phyloP scores from a whole-genome alignment of 1,284 basidiomycete genomes.

The Mrakiaceae sp. region DNA sequence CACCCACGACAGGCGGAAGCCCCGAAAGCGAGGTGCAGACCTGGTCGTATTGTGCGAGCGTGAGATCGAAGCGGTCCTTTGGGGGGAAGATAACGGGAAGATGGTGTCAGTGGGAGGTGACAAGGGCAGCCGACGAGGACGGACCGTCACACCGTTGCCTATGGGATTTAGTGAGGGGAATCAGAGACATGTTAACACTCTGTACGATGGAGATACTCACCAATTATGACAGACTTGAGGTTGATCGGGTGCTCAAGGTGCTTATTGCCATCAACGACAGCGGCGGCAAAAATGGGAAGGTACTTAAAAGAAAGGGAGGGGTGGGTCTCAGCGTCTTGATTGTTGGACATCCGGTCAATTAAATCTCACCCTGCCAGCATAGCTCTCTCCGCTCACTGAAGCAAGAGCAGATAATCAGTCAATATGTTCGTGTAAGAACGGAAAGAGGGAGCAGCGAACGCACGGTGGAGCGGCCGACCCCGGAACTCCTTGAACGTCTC shows the following conservation, averaged over 20 bases:
- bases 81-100: background rate
- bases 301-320: conserved; percentile 33
- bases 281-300: conserved; percentile 67
- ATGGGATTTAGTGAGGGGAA: background rate
- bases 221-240: conserved; percentile 68
- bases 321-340: background rate
- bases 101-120: background rate
- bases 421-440: too few species aligned
- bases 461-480: conserved; percentile 47
- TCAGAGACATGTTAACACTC: background rate
- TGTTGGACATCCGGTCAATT: background rate
- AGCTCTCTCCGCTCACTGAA: background rate
- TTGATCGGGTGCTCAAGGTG: conserved; percentile 57
- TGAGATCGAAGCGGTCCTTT: background rate
- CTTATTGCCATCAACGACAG: conserved; percentile 68
- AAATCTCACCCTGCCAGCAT: conserved; percentile 1
- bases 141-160: background rate
- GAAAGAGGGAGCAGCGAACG: too few species aligned
- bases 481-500: conserved; percentile 56
- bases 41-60: background rate
- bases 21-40: conserved; percentile 10
- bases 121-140: background rate
- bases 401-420: background rate
- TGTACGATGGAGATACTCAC: conserved; percentile 28
- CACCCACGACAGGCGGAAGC: conserved; percentile 8